These are phyloP conservation scores for Ogataea zsoltii DNA, from an alignment of 805 yeast genomes.

Conservation along the genomic window DNA sequence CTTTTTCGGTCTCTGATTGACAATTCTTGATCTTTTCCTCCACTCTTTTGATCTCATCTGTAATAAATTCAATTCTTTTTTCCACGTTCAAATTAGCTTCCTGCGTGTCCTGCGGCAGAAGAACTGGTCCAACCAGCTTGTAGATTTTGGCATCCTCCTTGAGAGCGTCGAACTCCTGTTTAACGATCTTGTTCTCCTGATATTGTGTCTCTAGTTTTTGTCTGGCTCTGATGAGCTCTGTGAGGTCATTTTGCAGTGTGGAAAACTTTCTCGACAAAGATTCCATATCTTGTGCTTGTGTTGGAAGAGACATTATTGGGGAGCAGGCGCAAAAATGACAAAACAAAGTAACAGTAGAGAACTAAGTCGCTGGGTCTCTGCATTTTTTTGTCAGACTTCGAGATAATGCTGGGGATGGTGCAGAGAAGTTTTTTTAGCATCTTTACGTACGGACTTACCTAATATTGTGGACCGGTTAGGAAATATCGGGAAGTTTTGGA, in stretches of 20 bases:
- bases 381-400: too few species aligned
- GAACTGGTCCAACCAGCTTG: slow-evolving; percentile 89
- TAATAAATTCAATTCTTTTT: slow-evolving; percentile 87
- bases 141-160: slow-evolving; percentile 73
- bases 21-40: slow-evolving; percentile 65
- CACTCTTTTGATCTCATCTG: slow-evolving; percentile 72
- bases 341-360: too few species aligned
- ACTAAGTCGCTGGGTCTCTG: too few species aligned
- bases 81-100: slow-evolving; percentile 85
- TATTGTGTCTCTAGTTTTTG: slow-evolving; percentile 89
- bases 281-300: slow-evolving; percentile 16
- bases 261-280: slow-evolving; percentile 26
- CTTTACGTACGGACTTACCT: too few species aligned
- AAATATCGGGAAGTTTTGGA: too few species aligned
- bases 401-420: too few species aligned
- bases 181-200: slow-evolving; percentile 91
- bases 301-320: not conserved
- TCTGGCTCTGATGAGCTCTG: slow-evolving; percentile 65
- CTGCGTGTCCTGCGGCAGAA: slow-evolving; percentile 80
- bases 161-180: slow-evolving; percentile 65
- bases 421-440: too few species aligned
- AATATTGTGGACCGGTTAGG: too few species aligned
- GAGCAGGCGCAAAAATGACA: too few species aligned
- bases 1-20: slow-evolving; percentile 55
- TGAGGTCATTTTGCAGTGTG: slow-evolving; percentile 31